These are phyloP conservation scores for Talaromyces atroroseus DNA, from an alignment of 2,329 filamentous ascomycete species.

Conservation along the genomic window DNA sequence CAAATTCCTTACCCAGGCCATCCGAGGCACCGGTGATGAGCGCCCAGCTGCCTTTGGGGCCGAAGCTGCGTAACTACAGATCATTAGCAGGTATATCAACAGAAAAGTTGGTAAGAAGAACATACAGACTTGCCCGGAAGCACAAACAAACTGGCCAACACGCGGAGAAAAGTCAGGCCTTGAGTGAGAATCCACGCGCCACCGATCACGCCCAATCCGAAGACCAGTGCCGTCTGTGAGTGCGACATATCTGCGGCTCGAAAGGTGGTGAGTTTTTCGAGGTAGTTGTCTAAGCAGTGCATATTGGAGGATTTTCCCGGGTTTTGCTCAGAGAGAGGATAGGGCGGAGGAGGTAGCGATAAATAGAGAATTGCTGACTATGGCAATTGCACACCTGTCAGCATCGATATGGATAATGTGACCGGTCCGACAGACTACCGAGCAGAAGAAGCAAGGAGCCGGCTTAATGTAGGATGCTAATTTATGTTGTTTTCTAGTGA, in stretches of 20 bases:
- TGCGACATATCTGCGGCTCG: slow-evolving; percentile 31
- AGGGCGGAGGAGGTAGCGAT: no score
- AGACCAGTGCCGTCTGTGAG: slow-evolving; percentile 31
- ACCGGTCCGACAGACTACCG: background rate
- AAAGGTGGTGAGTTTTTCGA: slow-evolving; percentile 29
- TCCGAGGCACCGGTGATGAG: slow-evolving; percentile 93
- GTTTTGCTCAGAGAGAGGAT: background rate
- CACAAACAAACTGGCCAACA: slow-evolving; percentile 64
- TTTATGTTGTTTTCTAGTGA: background rate
- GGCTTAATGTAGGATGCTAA: background rate
- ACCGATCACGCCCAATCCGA: slow-evolving; percentile 44
- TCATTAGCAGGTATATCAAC: slow-evolving; percentile 14
- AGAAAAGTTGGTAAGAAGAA: background rate
- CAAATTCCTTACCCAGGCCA: slow-evolving; percentile 94
- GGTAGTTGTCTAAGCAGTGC: slow-evolving; percentile 29
- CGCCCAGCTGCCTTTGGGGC: slow-evolving; percentile 86
- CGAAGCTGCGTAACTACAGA: slow-evolving; percentile 76
- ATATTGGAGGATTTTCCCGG: slow-evolving; percentile 16
- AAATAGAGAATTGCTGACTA: background rate
- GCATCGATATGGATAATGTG: background rate
- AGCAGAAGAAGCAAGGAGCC: slow-evolving; percentile 2
- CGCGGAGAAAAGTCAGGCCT: slow-evolving; percentile 53
- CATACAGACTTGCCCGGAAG: slow-evolving; percentile 50
- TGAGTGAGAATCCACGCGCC: slow-evolving; percentile 55
- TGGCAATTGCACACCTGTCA: background rate